Evolutionary conservation across 352 stramenopile species (phyloP), one percentile per base, ranked within the genome.

Genomic region (Pythium folliculosum): DNA sequence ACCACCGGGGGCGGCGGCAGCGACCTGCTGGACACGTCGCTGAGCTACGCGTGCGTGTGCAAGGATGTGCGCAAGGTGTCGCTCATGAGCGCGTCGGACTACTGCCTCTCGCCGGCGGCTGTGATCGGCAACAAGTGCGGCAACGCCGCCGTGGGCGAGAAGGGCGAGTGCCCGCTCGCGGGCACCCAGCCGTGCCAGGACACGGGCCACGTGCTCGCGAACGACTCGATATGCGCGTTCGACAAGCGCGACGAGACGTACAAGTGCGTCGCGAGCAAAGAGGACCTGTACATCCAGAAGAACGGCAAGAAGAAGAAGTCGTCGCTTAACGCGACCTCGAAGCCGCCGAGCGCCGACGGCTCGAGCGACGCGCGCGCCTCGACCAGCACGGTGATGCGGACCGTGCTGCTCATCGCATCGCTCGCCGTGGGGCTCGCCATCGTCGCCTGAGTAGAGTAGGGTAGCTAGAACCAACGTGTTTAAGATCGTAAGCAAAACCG

Each of bases 31-130:
- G 54, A 66, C 27, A 13, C 65, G 17, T 30, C 45, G 51, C 49
- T 71, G 17, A 67, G 14, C 53, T 38, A 68, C 22, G 66, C 66
- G 52, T 72, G 66, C 48, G 53, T 65, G 44, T 72, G 66, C 60
- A 64, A 56, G 16, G 45, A 61, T 25, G 44, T 72, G 37, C 66
- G 66, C 38, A 63, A 57, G 27, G 84, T 89, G 19, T 92, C 84
- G 56, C 77, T 92, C 25, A 88, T 91, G 82, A 84, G 84, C 10
- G 78, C 79, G 1, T 81, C 84, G 0, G 80, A 92, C 65, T 92
- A 92, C 50, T 92, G 84, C 27, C 66, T 92, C 7, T 50, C 69
- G 21, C 75, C 80, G 0, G 70, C 66, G 6, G 82, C 78, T 1
- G 32, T 66, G 9, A 72, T 87, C 22, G 78, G 65, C 48, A 77